phyloP scores from a whole-genome alignment of 805 yeast species.

The Kurtzmaniella cleridarum region DNA sequence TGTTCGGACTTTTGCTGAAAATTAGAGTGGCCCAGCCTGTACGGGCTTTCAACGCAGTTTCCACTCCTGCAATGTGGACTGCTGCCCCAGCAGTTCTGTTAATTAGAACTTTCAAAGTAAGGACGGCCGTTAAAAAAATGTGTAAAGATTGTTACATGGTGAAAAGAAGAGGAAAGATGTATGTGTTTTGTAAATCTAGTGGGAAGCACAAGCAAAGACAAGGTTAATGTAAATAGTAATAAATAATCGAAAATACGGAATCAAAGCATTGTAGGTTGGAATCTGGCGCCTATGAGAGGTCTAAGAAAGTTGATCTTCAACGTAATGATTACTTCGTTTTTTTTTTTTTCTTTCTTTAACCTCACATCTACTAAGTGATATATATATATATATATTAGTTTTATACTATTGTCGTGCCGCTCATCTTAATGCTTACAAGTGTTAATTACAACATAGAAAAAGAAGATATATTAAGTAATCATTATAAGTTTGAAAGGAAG shows the following conservation, averaged over 20 bases:
- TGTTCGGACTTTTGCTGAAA: too few species aligned
- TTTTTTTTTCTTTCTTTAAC: too few species aligned
- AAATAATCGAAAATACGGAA: not conserved
- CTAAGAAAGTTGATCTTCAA: too few species aligned
- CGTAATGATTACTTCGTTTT: too few species aligned
- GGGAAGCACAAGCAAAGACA: constrained; percentile 95
- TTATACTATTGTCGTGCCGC: too few species aligned
- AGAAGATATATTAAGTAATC: too few species aligned
- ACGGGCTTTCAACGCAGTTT: not conserved
- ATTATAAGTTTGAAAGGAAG: too few species aligned
- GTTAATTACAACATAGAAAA: too few species aligned
- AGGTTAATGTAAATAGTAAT: constrained; percentile 34
- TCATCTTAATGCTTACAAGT: too few species aligned
- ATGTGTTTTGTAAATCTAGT: constrained; percentile 88
- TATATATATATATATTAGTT: too few species aligned
- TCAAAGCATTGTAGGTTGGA: not conserved
- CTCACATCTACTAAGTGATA: too few species aligned
- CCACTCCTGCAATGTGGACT: not conserved
- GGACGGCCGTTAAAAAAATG: constrained; percentile 88
- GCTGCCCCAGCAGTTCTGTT: constrained; percentile 7
- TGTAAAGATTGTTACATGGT: constrained; percentile 88
- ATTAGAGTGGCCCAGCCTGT: constrained; percentile 1
- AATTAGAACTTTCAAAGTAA: constrained; percentile 78
- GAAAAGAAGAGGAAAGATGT: constrained; percentile 90
- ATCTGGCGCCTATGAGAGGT: too few species aligned